These are phyloP conservation scores for Geotrichum klebahnii DNA, from an alignment of 1,139 yeast genomes.

Conservation along the genomic window DNA sequence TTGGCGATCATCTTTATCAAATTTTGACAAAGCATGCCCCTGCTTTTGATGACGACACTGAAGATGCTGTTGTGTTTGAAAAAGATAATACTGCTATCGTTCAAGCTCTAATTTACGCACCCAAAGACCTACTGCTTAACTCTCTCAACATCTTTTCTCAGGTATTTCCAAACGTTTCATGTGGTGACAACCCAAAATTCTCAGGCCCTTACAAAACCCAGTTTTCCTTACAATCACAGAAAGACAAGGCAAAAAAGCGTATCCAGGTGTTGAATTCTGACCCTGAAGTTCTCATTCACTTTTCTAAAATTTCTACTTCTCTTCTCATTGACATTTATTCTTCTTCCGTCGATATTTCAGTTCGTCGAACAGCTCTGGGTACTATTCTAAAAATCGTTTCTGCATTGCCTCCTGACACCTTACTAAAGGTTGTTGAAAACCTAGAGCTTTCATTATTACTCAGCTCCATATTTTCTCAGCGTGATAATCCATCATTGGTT, in stretches of 20 bases:
- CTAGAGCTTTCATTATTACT: slow-evolving; percentile 44
- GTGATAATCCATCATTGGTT: slow-evolving; percentile 42
- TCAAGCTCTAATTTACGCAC: slow-evolving; percentile 72
- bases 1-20: slow-evolving; percentile 37
- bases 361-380: slow-evolving; percentile 59
- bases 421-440: slow-evolving; percentile 29
- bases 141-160: slow-evolving; percentile 56
- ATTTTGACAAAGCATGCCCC: slow-evolving; percentile 37
- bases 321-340: slow-evolving; percentile 67
- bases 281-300: slow-evolving; percentile 34
- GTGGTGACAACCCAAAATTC: slow-evolving; percentile 24
- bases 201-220: slow-evolving; percentile 36
- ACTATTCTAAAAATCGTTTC: slow-evolving; percentile 53
- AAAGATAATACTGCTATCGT: slow-evolving; percentile 44
- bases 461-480: slow-evolving; percentile 68
- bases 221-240: slow-evolving; percentile 24
- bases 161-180: slow-evolving; percentile 42
- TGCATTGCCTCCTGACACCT: slow-evolving; percentile 31
- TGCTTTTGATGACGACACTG: slow-evolving; percentile 29
- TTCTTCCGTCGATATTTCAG: slow-evolving; percentile 65
- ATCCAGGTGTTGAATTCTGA: slow-evolving; percentile 22
- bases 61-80: slow-evolving; percentile 22
- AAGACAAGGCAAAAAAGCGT: slow-evolving; percentile 21
- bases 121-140: slow-evolving; percentile 58
- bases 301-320: slow-evolving; percentile 53